phyloP scores from a whole-genome alignment of 192 early-diverging fungal genomes.

The Linnemannia hyalina region DNA sequence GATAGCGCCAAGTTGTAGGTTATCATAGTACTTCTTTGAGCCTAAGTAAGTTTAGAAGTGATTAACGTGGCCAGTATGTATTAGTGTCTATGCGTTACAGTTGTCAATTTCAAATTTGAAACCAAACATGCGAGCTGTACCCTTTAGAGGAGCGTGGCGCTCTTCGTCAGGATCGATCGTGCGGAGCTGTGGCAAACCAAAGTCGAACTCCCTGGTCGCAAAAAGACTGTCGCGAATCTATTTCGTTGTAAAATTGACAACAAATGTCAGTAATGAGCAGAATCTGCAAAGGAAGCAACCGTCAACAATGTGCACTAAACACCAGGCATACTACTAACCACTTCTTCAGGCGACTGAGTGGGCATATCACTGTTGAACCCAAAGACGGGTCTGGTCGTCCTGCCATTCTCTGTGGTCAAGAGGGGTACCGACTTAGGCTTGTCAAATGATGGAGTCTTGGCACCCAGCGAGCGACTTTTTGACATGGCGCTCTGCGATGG shows the following conservation, averaged over 20 bases:
- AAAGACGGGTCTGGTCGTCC: conserved; percentile 4
- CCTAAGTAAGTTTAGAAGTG: neutral
- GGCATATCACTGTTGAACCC: conserved; percentile 33
- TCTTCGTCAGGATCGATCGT: conserved; percentile 28
- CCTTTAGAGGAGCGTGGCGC: conserved; percentile 1
- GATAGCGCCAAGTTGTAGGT: conserved; percentile 2
- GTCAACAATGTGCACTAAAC: neutral
- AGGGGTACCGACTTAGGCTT: neutral
- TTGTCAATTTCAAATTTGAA: too few species aligned
- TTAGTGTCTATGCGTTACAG: neutral
- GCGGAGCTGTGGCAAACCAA: conserved; percentile 13
- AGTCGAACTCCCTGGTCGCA: conserved; percentile 9
- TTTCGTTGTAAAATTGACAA: neutral
- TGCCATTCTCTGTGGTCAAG: neutral
- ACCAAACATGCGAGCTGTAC: neutral
- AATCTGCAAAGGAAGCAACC: neutral
- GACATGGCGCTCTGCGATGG: neutral
- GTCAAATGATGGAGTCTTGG: neutral
- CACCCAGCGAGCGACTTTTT: neutral
- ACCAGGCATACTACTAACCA: conserved; percentile 3
- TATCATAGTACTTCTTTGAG: neutral
- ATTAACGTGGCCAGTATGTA: neutral
- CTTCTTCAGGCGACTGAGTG: conserved; percentile 34
- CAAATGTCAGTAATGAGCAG: neutral
- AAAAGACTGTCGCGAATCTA: conserved; percentile 39